Evolutionary conservation across 441 rosid genomes (phyloP).

Genomic region (Dalechampia spathulata): DNA sequence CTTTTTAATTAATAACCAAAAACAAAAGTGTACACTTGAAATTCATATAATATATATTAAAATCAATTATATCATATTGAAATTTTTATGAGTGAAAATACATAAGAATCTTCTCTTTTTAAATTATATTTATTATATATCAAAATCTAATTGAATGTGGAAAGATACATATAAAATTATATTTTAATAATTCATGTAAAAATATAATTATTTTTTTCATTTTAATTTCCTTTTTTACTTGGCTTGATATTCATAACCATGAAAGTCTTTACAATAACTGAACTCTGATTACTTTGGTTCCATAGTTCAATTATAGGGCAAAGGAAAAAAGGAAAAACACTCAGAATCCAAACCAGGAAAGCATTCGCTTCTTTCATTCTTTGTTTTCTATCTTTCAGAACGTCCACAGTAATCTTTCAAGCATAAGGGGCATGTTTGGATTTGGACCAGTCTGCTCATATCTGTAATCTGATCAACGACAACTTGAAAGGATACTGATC

Average conservation of each 20-base stretch:
- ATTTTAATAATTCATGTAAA: no score
- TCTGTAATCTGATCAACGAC: neutral
- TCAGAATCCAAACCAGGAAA: slow-evolving; percentile 4
- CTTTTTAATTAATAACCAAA: neutral
- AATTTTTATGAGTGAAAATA: no score
- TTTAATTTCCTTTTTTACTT: no score
- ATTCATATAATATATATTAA: no score
- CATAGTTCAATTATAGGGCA: slow-evolving; percentile 14
- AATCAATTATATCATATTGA: no score
- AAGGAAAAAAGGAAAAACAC: neutral
- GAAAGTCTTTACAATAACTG: slow-evolving; percentile 17
- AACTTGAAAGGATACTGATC: slow-evolving; percentile 4
- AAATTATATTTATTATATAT: no score
- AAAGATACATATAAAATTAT: no score
- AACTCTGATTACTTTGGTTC: slow-evolving; percentile 26
- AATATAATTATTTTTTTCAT: no score
- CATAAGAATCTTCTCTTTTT: no score
- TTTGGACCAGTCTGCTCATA: neutral
- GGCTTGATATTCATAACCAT: no score
- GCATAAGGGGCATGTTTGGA: neutral
- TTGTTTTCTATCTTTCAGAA: neutral
- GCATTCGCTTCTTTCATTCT: neutral
- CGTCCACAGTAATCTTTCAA: slow-evolving; percentile 2
- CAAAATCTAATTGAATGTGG: no score
- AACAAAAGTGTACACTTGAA: no score